phyloP scores from a whole-genome alignment of 108 stramenopile genomes.

The Parmales sp. region DNA sequence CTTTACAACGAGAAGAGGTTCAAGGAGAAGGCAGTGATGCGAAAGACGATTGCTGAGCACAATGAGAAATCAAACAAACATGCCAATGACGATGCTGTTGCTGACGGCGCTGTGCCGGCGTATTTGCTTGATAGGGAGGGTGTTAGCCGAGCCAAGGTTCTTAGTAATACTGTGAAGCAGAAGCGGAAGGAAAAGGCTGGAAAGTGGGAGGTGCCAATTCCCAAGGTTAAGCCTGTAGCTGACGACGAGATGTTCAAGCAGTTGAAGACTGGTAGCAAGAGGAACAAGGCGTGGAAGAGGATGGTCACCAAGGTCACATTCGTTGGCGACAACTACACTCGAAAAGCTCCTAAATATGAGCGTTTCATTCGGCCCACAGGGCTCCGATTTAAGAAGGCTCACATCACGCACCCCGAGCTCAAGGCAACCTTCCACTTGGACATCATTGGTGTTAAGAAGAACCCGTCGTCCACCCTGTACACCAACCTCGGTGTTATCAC shows the following conservation, averaged over 20 bases:
- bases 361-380: slow-evolving; percentile 96
- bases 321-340: slow-evolving; percentile 91
- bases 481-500: slow-evolving; percentile 96
- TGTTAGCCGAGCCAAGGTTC: slow-evolving; percentile 90
- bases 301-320: slow-evolving; percentile 97
- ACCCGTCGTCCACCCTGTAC: slow-evolving; percentile 81
- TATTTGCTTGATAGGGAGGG: slow-evolving; percentile 97
- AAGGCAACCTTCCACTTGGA: slow-evolving; percentile 97
- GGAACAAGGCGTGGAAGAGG: slow-evolving; percentile 95
- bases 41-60: slow-evolving; percentile 97
- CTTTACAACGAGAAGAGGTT: slow-evolving; percentile 90
- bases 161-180: slow-evolving; percentile 97
- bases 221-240: slow-evolving; percentile 96
- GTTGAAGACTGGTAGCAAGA: slow-evolving; percentile 76
- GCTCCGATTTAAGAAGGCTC: slow-evolving; percentile 94
- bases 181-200: slow-evolving; percentile 99
- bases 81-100: slow-evolving; percentile 81
- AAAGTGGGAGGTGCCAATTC: slow-evolving; percentile 99
- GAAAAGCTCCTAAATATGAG: slow-evolving; percentile 99
- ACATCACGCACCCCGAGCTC: slow-evolving; percentile 99
- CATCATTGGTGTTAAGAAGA: slow-evolving; percentile 98
- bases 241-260: slow-evolving; percentile 99
- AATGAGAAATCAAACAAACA: slow-evolving; percentile 91
- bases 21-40: slow-evolving; percentile 99
- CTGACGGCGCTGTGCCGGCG: slow-evolving; percentile 91